phyloP scores from a whole-genome alignment of 192 early-diverging fungal genomes.

The Coemansia sp. region DNA sequence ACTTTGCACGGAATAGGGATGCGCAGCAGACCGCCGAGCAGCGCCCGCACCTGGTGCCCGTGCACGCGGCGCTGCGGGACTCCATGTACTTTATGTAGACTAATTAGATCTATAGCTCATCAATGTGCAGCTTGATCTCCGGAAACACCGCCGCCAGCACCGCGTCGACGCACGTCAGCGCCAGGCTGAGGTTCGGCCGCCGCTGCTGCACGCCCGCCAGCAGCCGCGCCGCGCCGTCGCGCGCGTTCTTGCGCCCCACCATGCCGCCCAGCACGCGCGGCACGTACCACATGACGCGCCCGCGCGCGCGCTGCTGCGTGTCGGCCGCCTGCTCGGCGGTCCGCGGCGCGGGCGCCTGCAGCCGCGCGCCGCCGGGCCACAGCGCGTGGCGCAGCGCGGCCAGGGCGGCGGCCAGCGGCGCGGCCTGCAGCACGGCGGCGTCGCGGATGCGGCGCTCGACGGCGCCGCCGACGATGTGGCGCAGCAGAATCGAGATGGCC shows the following conservation, averaged over 20 bases:
- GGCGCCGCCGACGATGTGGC: constrained; percentile 81
- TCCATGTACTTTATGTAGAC: constrained; percentile 37
- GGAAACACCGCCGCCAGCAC: constrained; percentile 66
- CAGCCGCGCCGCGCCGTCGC: constrained; percentile 64
- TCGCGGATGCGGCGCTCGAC: constrained; percentile 67
- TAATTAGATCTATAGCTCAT: neutral
- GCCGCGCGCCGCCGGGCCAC: constrained; percentile 25
- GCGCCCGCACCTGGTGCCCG: constrained; percentile 9
- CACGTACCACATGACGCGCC: constrained; percentile 57
- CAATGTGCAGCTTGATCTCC: constrained; percentile 50
- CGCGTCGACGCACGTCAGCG: constrained; percentile 73
- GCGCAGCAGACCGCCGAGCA: too few species aligned
- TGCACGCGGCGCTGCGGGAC: constrained; percentile 18
- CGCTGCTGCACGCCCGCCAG: constrained; percentile 71
- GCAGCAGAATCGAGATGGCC: constrained; percentile 78
- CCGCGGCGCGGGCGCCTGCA: constrained; percentile 6
- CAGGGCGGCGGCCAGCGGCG: neutral
- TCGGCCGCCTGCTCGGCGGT: constrained; percentile 4
- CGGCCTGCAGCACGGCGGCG: too few species aligned
- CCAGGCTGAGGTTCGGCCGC: constrained; percentile 74
- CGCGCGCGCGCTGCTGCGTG: constrained; percentile 46
- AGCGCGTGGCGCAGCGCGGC: constrained; percentile 34
- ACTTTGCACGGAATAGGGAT: constrained; percentile 2
- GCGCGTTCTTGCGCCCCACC: constrained; percentile 80
- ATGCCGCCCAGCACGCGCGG: constrained; percentile 69